Base-by-base conservation (phyloP, 2,329 filamentous ascomycete genomes). In the Alternaria panax region DNA sequence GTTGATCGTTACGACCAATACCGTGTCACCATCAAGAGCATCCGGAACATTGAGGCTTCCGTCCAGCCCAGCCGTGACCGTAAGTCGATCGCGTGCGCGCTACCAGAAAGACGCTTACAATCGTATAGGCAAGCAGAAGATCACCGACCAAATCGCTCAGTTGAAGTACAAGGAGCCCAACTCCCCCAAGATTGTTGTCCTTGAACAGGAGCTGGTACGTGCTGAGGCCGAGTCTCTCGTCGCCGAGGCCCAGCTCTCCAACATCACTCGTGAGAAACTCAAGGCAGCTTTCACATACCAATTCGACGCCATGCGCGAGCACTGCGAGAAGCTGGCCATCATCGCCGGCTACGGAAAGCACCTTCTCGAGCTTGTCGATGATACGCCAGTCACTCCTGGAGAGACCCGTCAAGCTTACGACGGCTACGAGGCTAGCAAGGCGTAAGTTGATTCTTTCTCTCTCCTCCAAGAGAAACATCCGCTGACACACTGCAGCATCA, bases 151-250 rank as follows among this genome's bases (percentile, higher is more conserved):
- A 78, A 99, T 99, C 72, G 94, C 95, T 51, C 94, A 98, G 80
- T 87, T 99, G 73, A 99, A 99, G 82, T 99, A 98, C 88, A 99
- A 99, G 85, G 95, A 99, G 81, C 95, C 95, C 69, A 97, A 96
- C 84, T 97, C 93, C 34, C 93, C 94, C 65, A 95, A 93, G 83
- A 97, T 99, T 71, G 93, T 97, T 58, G 93, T 99, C 40, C 89
- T 99, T 55, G 95, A 99, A 82, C 95, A 99, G 81, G 95, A 99
- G 81, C 91, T 99, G 59, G 95, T 99, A 70, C 93, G 95, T 72
- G 95, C 95, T 69, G 95, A 99, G 81, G 95, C 95, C 73, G 95
- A 99, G 80, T 98, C 95, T n/a, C 88, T 99, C 14, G 95, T 99
- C 57, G 95, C 95, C 64, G 95, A 99, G 81, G 95, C 95, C 7